These are phyloP conservation scores for Fusarium sp. DNA, from an alignment of 2,329 filamentous ascomycete species.

Conservation along the genomic window DNA sequence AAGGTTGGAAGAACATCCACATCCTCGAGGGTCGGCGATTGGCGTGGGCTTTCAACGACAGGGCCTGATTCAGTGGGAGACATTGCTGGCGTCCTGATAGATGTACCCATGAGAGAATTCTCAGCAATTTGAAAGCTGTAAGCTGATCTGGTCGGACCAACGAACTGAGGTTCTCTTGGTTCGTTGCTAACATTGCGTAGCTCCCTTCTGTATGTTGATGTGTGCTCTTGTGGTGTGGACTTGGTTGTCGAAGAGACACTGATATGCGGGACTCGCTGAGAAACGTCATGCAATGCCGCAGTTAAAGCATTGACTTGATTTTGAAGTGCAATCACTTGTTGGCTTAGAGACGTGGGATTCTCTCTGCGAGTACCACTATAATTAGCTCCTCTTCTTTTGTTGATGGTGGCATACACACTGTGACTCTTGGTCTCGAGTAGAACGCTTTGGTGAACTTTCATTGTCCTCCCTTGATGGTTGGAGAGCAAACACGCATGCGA, in stretches of 20 bases:
- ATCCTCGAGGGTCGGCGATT: not conserved
- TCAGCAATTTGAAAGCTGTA: conserved; percentile 24
- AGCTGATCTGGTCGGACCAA: conserved; percentile 9
- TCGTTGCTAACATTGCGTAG: conserved; percentile 9
- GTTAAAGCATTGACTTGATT: conserved; percentile 7
- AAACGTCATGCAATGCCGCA: conserved; percentile 8
- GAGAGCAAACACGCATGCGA: conserved; percentile 9
- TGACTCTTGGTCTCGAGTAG: not conserved
- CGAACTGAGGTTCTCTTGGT: conserved; percentile 15
- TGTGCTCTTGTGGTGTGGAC: conserved; percentile 5
- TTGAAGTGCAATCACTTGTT: not conserved
- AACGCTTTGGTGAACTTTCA: not conserved
- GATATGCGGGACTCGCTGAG: conserved; percentile 13
- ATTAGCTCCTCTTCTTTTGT: fast-evolving
- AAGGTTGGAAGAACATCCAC: not conserved
- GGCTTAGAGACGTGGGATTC: not conserved
- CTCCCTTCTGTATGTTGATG: conserved; percentile 6
- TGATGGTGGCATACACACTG: not conserved
- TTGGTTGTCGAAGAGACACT: conserved; percentile 3
- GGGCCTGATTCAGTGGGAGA: not conserved
- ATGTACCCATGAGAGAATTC: conserved; percentile 1
- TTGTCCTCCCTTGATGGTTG: not conserved
- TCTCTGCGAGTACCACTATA: not conserved
- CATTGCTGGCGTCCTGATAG: not conserved
- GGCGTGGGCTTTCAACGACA: not conserved